A percentile compares a stretch with the other conserved stretches of the same genome.
These are phyloP conservation scores for Delphinella strobiligena DNA, from an alignment of 2,329 filamentous ascomycete genomes.

Conservation along the genomic window DNA sequence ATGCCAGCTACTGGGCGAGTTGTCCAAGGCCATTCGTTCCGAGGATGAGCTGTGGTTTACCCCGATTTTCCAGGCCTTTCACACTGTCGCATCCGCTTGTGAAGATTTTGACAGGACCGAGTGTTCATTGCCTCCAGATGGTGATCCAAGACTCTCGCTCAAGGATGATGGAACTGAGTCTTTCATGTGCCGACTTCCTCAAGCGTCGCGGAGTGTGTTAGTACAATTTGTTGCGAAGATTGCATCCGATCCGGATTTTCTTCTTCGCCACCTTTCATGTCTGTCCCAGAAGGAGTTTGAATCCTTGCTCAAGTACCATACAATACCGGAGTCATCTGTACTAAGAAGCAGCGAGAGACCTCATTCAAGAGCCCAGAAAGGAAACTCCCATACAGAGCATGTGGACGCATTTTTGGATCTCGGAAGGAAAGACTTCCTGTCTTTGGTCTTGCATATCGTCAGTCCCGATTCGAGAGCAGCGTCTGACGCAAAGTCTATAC, in stretches of 20 bases:
- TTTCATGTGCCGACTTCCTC: conserved; percentile 57
- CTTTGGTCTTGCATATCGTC: conserved; percentile 58
- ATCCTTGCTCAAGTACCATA: conserved; percentile 3
- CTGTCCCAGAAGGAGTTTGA: conserved; percentile 66
- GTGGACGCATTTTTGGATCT: conserved; percentile 80
- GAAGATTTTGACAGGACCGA: conserved; percentile 25
- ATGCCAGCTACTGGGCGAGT: conserved; percentile 60
- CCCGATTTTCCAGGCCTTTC: conserved; percentile 61
- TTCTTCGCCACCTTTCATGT: conserved; percentile 69
- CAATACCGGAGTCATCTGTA: conserved; percentile 43
- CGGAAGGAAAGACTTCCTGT: conserved; percentile 76
- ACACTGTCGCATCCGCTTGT: conserved; percentile 46
- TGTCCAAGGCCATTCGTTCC: conserved; percentile 66
- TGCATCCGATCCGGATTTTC: conserved; percentile 74
- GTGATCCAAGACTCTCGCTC: background rate
- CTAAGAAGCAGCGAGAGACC: conserved; percentile 36
- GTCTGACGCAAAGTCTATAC: conserved; percentile 72
- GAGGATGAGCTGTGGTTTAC: conserved; percentile 72
- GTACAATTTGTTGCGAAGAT: conserved; percentile 70
- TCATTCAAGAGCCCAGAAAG: background rate
- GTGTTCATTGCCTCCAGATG: background rate
- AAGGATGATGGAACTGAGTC: conserved; percentile 27
- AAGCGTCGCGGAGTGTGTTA: conserved; percentile 61
- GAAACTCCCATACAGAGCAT: conserved; percentile 34
- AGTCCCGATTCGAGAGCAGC: background rate